Conservation (phyloP, 2,329 filamentous ascomycete genomes). For the Phaeoacremonium minimum region DNA sequence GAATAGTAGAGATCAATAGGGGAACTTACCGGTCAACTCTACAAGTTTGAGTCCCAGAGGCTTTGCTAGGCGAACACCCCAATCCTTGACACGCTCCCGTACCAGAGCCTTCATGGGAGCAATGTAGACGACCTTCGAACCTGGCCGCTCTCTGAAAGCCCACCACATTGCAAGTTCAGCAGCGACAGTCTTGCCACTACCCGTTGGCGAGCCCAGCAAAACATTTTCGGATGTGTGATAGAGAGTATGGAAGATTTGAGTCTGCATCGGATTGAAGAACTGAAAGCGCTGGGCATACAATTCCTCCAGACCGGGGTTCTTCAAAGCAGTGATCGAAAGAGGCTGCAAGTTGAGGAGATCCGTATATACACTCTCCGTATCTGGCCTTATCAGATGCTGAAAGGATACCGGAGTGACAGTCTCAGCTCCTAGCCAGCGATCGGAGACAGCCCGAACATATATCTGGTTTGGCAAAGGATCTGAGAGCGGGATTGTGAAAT, state of each 20-base stretch:
- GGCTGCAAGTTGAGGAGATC: slow-evolving; percentile 90
- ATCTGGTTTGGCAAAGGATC: slow-evolving; percentile 94
- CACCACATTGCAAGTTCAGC: slow-evolving; percentile 99
- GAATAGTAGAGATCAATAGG: no score
- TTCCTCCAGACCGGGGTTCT: slow-evolving; percentile 82
- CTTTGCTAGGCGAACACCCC: slow-evolving; percentile 74
- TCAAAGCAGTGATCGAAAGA: slow-evolving; percentile 77
- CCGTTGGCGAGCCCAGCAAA: slow-evolving; percentile 89
- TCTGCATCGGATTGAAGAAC: slow-evolving; percentile 99
- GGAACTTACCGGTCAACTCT: slow-evolving; percentile 73
- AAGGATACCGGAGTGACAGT: slow-evolving; percentile 95
- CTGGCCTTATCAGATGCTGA: slow-evolving; percentile 93
- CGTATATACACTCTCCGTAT: slow-evolving; percentile 96
- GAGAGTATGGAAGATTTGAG: slow-evolving; percentile 93
- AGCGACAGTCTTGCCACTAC: slow-evolving; percentile 95
- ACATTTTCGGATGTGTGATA: slow-evolving; percentile 93
- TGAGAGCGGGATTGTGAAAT: slow-evolving; percentile 92
- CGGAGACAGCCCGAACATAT: slow-evolving; percentile 90
- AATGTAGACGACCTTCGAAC: slow-evolving; percentile 97
- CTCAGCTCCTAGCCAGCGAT: slow-evolving; percentile 94
- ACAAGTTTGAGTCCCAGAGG: slow-evolving; percentile 88
- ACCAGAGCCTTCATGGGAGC: slow-evolving; percentile 99
- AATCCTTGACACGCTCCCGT: slow-evolving; percentile 92
- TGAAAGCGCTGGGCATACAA: slow-evolving; percentile 86
- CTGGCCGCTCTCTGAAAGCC: slow-evolving; percentile 91